phyloP scores from a whole-genome alignment of 1,284 basidiomycete species.

The Apiotrichum domesticum region DNA sequence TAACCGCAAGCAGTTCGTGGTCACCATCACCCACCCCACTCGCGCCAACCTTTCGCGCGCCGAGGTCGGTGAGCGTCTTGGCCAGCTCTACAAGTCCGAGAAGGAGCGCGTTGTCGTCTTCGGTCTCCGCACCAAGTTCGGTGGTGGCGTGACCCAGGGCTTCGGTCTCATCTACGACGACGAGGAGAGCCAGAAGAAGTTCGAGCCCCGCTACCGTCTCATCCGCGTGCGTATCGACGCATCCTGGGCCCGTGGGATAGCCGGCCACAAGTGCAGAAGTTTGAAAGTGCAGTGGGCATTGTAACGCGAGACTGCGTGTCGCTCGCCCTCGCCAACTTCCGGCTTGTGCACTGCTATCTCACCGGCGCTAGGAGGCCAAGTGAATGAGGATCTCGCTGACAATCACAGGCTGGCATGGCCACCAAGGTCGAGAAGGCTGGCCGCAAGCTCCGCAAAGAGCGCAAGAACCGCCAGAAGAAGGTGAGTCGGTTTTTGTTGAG shows the following conservation, averaged over 20 bases:
- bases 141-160: conserved; percentile 96
- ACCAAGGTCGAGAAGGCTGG: conserved; percentile 80
- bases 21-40: conserved; percentile 93
- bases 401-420: conserved; percentile 55
- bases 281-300: neutral
- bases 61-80: conserved; percentile 91
- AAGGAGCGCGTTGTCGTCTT: conserved; percentile 58
- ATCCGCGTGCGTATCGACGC: conserved; percentile 68
- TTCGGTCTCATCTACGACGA: conserved; percentile 98
- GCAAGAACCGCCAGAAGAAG: conserved; percentile 99
- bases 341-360: too few species aligned
- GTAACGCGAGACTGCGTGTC: too few species aligned
- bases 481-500: conserved; percentile 50
- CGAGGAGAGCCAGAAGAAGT: conserved; percentile 88
- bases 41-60: conserved; percentile 90
- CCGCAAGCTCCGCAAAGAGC: conserved; percentile 98
- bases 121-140: conserved; percentile 83
- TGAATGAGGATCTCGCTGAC: conserved; percentile 53
- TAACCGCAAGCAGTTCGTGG: conserved; percentile 77
- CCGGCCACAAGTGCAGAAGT: neutral
- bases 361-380: too few species aligned
- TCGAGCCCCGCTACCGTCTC: conserved; percentile 94
- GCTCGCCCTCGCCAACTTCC: too few species aligned
- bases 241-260: neutral
- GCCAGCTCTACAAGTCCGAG: conserved; percentile 59